These are phyloP conservation scores for Vitis hybrid DNA, from an alignment of 177 flowering plant genomes.

Conservation along the genomic window DNA sequence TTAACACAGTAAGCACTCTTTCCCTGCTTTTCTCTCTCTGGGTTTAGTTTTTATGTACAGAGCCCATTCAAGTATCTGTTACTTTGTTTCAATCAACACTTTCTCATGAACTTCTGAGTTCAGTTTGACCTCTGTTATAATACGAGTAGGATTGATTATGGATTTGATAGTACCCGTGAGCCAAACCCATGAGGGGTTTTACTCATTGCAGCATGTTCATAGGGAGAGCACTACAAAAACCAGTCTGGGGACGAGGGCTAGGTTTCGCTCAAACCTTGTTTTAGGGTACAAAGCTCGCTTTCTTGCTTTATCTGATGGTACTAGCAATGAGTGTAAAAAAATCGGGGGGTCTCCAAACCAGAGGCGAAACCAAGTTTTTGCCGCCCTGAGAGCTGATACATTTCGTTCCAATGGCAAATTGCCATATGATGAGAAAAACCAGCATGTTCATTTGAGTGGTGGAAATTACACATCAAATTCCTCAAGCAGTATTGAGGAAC, in stretches of 20 bases:
- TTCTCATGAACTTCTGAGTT: neutral
- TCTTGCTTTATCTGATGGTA: constrained; percentile 21
- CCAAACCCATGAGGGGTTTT: constrained; percentile 48
- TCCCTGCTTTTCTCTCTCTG: neutral
- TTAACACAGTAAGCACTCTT: constrained; percentile 4
- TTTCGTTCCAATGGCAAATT: constrained; percentile 38
- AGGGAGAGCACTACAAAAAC: constrained; percentile 12
- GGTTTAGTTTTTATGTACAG: neutral
- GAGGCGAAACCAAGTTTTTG: constrained; percentile 23
- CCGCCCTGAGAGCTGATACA: constrained; percentile 28
- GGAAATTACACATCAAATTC: constrained; percentile 16
- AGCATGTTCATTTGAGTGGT: constrained; percentile 26
- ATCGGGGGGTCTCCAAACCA: constrained; percentile 15
- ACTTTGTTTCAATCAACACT: neutral
- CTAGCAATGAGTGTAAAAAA: constrained; percentile 17
- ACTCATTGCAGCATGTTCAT: constrained; percentile 32
- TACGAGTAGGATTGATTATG: constrained; percentile 25
- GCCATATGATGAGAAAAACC: constrained; percentile 14
- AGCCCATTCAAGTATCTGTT: too few relatives aligned
- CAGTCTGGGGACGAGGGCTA: constrained; percentile 14
- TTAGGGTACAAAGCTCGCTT: constrained; percentile 26
- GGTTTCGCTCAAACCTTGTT: constrained; percentile 15
- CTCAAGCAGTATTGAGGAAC: constrained; percentile 39
- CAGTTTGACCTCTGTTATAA: neutral
- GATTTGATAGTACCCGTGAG: constrained; percentile 40